A percentile compares a stretch with the other conserved stretches of the same genome.
Evolutionary conservation across 139 green algal species (phyloP).

Genomic region (Yamagishiella unicocca): DNA sequence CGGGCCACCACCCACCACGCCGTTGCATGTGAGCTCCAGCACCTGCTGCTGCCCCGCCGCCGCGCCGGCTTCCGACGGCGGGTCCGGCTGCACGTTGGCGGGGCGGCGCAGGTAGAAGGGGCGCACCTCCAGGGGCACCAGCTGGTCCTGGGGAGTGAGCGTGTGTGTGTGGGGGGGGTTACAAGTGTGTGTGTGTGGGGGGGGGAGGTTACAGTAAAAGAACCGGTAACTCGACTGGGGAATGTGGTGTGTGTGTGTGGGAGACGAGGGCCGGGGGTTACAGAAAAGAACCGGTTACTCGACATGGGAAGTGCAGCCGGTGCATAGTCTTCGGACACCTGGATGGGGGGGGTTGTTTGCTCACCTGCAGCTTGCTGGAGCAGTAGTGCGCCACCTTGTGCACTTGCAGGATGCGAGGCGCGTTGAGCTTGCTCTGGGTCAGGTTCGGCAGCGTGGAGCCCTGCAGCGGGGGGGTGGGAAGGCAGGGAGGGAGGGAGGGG

Average conservation of each 20-base stretch:
- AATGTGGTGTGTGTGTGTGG: no score
- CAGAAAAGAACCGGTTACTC: no score
- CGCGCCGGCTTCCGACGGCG: neutral
- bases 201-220: no score
- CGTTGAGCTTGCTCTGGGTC: slow-evolving; percentile 86
- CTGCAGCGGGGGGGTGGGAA: slow-evolving; percentile 14
- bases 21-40: slow-evolving; percentile 75
- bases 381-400: slow-evolving; percentile 71
- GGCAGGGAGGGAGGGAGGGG: neutral
- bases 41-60: neutral
- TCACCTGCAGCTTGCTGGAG: slow-evolving; percentile 47
- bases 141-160: slow-evolving; percentile 31
- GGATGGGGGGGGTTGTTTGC: no score
- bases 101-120: slow-evolving; percentile 45
- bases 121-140: slow-evolving; percentile 4
- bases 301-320: no score
- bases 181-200: no score
- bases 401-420: slow-evolving; percentile 87
- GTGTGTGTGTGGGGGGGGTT: no score
- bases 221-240: no score
- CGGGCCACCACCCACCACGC: slow-evolving; percentile 64
- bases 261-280: no score
- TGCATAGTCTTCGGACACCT: no score
- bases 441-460: slow-evolving; percentile 76
- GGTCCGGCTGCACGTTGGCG: neutral